Conservation (phyloP, 306 rosid genomes). For the Quercus wislizeni region DNA sequence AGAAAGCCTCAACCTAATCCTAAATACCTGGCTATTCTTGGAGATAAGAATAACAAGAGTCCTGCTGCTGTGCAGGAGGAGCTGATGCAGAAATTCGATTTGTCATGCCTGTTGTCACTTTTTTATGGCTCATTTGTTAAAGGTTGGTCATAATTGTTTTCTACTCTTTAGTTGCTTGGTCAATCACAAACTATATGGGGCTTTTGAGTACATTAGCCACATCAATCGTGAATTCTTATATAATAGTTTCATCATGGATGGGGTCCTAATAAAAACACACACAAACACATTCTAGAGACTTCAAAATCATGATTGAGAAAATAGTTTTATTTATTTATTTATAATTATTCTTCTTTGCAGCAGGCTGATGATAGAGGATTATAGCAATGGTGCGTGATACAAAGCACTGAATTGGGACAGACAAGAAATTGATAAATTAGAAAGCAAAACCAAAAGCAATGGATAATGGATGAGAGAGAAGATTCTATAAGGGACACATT, state of each 20-base stretch:
- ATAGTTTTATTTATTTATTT: background rate
- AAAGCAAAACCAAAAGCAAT: slow-evolving; percentile 29
- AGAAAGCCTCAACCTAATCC: too few relatives aligned
- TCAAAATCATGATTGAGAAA: slow-evolving; percentile 19
- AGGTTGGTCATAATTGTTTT: background rate
- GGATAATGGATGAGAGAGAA: slow-evolving; percentile 41
- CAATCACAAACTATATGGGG: background rate
- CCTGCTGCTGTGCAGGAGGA: too few relatives aligned
- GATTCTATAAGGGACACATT: background rate
- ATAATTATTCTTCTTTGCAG: background rate
- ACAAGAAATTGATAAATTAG: slow-evolving; percentile 6
- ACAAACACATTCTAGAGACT: background rate
- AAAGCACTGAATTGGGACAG: slow-evolving; percentile 32
- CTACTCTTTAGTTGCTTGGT: slow-evolving; percentile 1
- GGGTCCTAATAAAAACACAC: slow-evolving; percentile 2
- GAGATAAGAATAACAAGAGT: too few relatives aligned
- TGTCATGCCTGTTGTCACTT: slow-evolving; percentile 8
- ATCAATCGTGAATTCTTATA: background rate
- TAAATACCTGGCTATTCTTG: too few relatives aligned
- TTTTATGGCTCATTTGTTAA: background rate
- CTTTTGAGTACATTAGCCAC: background rate
- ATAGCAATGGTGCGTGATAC: slow-evolving; percentile 15
- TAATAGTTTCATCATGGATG: background rate
- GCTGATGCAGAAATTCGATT: background rate
- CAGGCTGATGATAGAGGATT: background rate